These are phyloP conservation scores for Chaetomium sp. DNA, from an alignment of 2,329 filamentous ascomycete species.

Conservation along the genomic window DNA sequence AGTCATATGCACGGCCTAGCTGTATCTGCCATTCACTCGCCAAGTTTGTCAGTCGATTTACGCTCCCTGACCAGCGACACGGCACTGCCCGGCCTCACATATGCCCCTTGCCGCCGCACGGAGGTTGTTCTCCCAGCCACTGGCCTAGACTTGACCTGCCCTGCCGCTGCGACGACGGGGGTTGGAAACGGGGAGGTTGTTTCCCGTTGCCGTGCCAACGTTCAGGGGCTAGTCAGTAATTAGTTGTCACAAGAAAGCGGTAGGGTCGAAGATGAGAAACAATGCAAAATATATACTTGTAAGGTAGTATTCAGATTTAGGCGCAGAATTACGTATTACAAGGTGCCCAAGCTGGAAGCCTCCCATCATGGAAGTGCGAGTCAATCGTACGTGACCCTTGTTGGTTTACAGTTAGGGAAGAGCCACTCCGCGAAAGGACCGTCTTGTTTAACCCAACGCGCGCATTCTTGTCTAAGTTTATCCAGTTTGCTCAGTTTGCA, in stretches of 20 bases:
- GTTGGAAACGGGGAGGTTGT: constrained; percentile 76
- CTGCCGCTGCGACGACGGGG: constrained; percentile 82
- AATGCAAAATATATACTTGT: no score
- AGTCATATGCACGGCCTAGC: no score
- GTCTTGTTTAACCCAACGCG: no score
- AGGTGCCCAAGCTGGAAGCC: no score
- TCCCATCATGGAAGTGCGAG: constrained; percentile 11
- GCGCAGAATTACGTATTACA: no score
- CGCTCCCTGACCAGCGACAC: constrained; percentile 40
- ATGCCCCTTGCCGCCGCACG: constrained; percentile 97
- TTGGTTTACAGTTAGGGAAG: constrained; percentile 44
- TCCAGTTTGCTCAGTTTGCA: no score
- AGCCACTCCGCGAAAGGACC: not conserved
- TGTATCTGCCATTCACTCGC: no score
- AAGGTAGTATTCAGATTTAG: no score
- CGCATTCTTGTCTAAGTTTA: not conserved
- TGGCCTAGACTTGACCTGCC: constrained; percentile 93
- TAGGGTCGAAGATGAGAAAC: no score
- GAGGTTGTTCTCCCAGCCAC: no score
- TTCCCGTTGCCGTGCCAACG: constrained; percentile 61
- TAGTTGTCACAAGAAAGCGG: no score
- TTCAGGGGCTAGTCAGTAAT: constrained; percentile 40
- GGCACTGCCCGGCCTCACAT: constrained; percentile 88
- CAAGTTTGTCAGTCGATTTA: no score
- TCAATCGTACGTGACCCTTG: constrained; percentile 66